Percentiles rank a stretch among this genome's conserved stretches.
phyloP scores from a whole-genome alignment of 164 flowering plant genomes.

The Piper longum region DNA sequence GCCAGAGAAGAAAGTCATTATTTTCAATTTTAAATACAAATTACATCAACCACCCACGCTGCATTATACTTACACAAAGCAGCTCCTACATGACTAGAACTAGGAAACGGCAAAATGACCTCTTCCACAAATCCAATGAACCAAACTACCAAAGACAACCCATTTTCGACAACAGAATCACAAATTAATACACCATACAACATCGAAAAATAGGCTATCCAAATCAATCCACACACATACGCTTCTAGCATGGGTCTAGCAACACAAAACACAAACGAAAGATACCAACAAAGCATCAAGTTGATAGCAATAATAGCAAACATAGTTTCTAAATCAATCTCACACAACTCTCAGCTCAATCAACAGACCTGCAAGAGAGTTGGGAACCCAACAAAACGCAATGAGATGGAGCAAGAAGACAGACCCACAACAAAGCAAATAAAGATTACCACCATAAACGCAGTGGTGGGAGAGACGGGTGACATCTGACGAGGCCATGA shows the following conservation, averaged over 20 bases:
- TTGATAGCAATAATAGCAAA: too few relatives aligned
- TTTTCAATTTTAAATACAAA: not conserved
- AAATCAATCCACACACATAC: too few relatives aligned
- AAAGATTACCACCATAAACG: not conserved
- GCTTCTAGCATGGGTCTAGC: too few relatives aligned
- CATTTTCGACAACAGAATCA: too few relatives aligned
- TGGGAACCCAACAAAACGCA: not conserved
- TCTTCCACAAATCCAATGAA: not conserved
- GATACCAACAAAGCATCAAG: too few relatives aligned
- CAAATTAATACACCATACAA: too few relatives aligned
- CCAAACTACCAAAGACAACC: too few relatives aligned
- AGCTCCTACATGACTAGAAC: not conserved
- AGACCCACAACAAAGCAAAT: not conserved
- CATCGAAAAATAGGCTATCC: too few relatives aligned
- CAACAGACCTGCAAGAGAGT: too few relatives aligned
- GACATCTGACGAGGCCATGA: conserved; percentile 1
- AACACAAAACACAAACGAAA: too few relatives aligned
- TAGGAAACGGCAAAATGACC: not conserved
- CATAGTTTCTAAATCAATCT: too few relatives aligned
- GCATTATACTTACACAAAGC: not conserved
- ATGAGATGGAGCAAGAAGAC: not conserved
- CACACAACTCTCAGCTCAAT: too few relatives aligned
- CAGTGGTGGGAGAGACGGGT: conserved; percentile 1
- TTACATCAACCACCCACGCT: not conserved
- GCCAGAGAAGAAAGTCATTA: not conserved